A percentile compares a stretch with the other conserved stretches of the same genome.
Conservation (phyloP, 2,329 filamentous ascomycete genomes). For the Emmonsiellopsis sp. region DNA sequence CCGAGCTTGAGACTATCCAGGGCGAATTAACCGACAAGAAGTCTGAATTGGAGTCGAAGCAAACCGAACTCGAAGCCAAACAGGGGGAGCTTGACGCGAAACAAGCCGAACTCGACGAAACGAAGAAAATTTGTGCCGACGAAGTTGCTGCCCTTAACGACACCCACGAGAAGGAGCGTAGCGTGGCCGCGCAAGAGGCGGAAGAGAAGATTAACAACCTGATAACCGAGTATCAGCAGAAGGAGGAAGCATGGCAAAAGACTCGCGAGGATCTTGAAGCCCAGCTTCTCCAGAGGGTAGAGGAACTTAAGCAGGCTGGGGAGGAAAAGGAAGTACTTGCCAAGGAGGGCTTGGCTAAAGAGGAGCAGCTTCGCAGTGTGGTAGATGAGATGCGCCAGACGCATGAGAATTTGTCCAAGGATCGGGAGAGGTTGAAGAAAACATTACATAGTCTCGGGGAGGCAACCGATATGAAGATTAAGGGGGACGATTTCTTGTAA, state of each 20-base stretch:
- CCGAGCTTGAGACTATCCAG: slow-evolving; percentile 11
- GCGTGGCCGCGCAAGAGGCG: slow-evolving; percentile 11
- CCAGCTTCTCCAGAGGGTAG: slow-evolving; percentile 31
- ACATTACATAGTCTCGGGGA: slow-evolving; percentile 42
- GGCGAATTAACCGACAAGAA: slow-evolving; percentile 7
- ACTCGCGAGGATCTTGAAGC: slow-evolving; percentile 23
- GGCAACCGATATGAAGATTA: slow-evolving; percentile 42
- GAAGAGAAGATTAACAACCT: slow-evolving; percentile 20
- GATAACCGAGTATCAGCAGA: slow-evolving; percentile 19
- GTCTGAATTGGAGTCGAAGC: slow-evolving; percentile 8
- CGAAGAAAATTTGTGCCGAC: slow-evolving; percentile 17
- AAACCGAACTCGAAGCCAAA: slow-evolving; percentile 12
- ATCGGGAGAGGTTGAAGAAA: slow-evolving; percentile 42
- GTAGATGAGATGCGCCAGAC: slow-evolving; percentile 35
- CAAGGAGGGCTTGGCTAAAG: slow-evolving; percentile 35
- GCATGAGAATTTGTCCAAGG: slow-evolving; percentile 42
- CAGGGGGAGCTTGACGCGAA: slow-evolving; percentile 15
- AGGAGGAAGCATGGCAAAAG: slow-evolving; percentile 25
- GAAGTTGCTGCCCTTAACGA: slow-evolving; percentile 11
- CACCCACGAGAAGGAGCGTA: slow-evolving; percentile 12
- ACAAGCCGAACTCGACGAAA: slow-evolving; percentile 24
- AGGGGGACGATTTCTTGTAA: slow-evolving; percentile 43
- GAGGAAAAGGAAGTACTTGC: slow-evolving; percentile 18
- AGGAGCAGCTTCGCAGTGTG: slow-evolving; percentile 36
- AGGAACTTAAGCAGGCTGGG: slow-evolving; percentile 35